Evolutionary conservation across 2,329 filamentous ascomycete species (phyloP).

Genomic region (Pseudogymnoascus sp.): DNA sequence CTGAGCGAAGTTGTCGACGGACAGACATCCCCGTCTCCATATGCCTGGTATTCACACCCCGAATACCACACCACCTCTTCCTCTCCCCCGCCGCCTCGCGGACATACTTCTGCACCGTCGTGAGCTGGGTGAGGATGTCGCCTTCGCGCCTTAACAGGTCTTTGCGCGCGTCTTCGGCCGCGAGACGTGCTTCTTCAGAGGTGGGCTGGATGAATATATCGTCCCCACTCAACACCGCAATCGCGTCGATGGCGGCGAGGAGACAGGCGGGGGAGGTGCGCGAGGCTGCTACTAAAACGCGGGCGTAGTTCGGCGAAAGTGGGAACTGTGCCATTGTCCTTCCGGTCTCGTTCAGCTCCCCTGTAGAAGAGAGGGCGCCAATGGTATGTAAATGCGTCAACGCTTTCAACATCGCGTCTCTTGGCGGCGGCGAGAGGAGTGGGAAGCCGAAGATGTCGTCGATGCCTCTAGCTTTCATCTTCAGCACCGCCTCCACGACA

Average conservation of each 20-base stretch:
- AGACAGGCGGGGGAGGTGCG: slow-evolving; percentile 64
- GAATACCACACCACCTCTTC: slow-evolving; percentile 47
- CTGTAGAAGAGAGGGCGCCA: slow-evolving; percentile 62
- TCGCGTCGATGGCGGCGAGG: slow-evolving; percentile 77
- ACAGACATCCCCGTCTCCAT: slow-evolving; percentile 56
- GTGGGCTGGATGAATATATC: slow-evolving; percentile 54
- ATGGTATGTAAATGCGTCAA: slow-evolving; percentile 72
- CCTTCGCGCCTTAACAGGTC: slow-evolving; percentile 54
- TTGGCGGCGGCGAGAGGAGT: slow-evolving; percentile 70
- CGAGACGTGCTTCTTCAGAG: slow-evolving; percentile 47
- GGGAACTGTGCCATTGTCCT: slow-evolving; percentile 74
- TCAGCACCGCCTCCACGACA: slow-evolving; percentile 74
- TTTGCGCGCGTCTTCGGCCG: slow-evolving; percentile 43
- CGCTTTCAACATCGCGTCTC: slow-evolving; percentile 72
- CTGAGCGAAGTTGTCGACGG: slow-evolving; percentile 48
- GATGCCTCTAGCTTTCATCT: slow-evolving; percentile 87
- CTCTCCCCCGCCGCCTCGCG: slow-evolving; percentile 42
- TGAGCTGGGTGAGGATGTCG: slow-evolving; percentile 56
- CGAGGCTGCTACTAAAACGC: slow-evolving; percentile 73
- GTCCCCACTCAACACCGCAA: slow-evolving; percentile 54
- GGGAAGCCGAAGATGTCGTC: slow-evolving; percentile 75
- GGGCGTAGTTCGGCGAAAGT: slow-evolving; percentile 68
- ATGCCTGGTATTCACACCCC: slow-evolving; percentile 48
- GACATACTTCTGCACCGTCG: slow-evolving; percentile 52
- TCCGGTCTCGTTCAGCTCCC: slow-evolving; percentile 65